phyloP scores from a whole-genome alignment of 257 asterid genomes.

The Coffea eugenioides region DNA sequence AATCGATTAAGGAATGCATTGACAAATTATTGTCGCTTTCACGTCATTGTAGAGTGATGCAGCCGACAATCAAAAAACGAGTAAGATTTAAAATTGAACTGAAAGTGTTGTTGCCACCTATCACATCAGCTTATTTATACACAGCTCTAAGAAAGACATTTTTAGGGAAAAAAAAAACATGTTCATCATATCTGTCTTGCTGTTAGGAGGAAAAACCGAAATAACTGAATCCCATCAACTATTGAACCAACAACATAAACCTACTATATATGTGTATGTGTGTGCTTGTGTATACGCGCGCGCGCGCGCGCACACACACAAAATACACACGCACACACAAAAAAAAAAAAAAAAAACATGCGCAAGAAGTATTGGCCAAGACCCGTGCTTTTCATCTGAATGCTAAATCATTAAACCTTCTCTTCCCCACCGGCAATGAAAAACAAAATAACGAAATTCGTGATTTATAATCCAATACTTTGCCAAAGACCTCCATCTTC shows the following conservation, averaged over 20 bases:
- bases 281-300: no score
- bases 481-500: not conserved
- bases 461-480: not conserved
- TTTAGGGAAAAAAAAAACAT: slow-evolving; percentile 17
- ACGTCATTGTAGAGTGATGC: slow-evolving; percentile 12
- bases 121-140: slow-evolving; percentile 32
- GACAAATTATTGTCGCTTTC: not conserved
- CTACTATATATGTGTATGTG: not conserved
- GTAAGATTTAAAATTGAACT: slow-evolving; percentile 26
- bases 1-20: slow-evolving; percentile 14
- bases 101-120: slow-evolving; percentile 18
- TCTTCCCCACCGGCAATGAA: not conserved
- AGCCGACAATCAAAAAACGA: slow-evolving; percentile 17
- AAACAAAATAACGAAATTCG: no score
- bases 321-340: no score
- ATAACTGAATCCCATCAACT: slow-evolving; percentile 31
- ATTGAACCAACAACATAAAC: slow-evolving; percentile 25
- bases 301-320: no score
- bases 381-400: not conserved
- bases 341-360: not conserved
- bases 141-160: slow-evolving; percentile 31
- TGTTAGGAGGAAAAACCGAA: slow-evolving; percentile 28
- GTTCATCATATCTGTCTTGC: slow-evolving; percentile 21
- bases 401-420: not conserved
- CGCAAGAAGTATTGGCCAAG: not conserved